Evolutionary conservation across 2,329 filamentous ascomycete species (phyloP).

Genomic region (Aspergillus novofumigatus): DNA sequence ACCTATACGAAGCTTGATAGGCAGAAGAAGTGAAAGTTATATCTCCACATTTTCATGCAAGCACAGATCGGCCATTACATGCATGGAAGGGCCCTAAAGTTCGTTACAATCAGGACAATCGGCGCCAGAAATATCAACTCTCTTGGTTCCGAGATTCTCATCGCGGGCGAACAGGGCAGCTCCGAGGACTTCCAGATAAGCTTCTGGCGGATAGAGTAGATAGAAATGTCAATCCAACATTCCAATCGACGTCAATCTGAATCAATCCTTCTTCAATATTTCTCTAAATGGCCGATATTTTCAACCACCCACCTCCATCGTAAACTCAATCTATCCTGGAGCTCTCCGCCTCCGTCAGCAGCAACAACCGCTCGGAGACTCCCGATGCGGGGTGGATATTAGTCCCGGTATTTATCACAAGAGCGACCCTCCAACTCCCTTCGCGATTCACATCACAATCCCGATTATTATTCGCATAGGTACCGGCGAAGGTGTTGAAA

Average conservation of each 20-base stretch:
- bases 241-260: background rate
- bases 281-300: background rate
- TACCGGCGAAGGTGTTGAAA: background rate
- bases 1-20: background rate
- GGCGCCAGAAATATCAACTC: background rate
- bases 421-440: conserved; percentile 1
- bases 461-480: background rate
- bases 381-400: conserved; percentile 19
- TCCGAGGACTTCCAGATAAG: background rate
- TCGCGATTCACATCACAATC: background rate
- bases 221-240: background rate
- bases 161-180: background rate
- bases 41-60: background rate
- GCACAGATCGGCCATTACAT: background rate
- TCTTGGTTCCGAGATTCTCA: background rate
- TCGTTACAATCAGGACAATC: too few relatives aligned
- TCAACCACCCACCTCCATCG: background rate
- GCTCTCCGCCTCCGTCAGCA: conserved; percentile 15
- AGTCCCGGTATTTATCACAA: background rate
- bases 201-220: background rate
- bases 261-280: background rate
- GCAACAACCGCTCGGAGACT: conserved; percentile 14
- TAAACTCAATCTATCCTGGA: conserved; percentile 7
- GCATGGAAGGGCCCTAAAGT: background rate
- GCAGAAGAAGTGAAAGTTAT: background rate